Percentiles rank a stretch among this genome's conserved stretches.
phyloP scores from a whole-genome alignment of 345 rosid species.

The Boechera retrofracta region DNA sequence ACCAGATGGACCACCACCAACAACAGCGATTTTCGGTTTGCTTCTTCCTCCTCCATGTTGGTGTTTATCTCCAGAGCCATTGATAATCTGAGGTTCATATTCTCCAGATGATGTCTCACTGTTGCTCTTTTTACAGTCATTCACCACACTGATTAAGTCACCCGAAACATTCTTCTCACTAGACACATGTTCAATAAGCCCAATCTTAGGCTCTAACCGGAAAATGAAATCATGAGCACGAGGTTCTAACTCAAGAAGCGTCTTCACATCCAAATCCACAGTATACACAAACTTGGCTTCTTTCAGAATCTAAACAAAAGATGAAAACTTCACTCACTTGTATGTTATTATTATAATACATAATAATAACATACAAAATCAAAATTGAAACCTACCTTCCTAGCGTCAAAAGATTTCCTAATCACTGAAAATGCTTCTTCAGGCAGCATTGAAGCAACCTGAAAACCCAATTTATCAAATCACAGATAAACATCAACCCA shows the following conservation, averaged over 20 bases:
- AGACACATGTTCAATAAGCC: constrained; percentile 65
- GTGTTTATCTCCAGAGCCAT: constrained; percentile 37
- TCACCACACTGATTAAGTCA: constrained; percentile 66
- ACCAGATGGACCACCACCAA: constrained; percentile 96
- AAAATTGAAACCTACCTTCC: constrained; percentile 61
- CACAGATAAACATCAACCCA: not conserved
- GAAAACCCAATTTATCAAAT: constrained; percentile 18
- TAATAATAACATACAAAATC: not conserved
- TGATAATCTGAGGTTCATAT: constrained; percentile 22
- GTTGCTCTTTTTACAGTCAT: constrained; percentile 47
- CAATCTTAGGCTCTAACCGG: constrained; percentile 71
- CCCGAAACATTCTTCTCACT: constrained; percentile 50
- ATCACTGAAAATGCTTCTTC: constrained; percentile 74
- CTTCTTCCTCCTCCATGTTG: constrained; percentile 42
- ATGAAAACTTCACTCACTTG: constrained; percentile 36
- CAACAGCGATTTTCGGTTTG: constrained; percentile 75
- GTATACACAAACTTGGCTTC: constrained; percentile 93
- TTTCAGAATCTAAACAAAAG: constrained; percentile 61
- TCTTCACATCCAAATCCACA: constrained; percentile 77
- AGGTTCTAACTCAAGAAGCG: constrained; percentile 81
- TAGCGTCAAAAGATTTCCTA: constrained; percentile 93
- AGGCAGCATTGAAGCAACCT: constrained; percentile 95
- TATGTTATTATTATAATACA: too few relatives aligned
- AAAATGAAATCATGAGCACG: constrained; percentile 83
- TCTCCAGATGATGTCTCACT: constrained; percentile 34